These are phyloP conservation scores for Penicillium polonicum DNA, from an alignment of 2,329 filamentous ascomycete genomes.

Conservation along the genomic window DNA sequence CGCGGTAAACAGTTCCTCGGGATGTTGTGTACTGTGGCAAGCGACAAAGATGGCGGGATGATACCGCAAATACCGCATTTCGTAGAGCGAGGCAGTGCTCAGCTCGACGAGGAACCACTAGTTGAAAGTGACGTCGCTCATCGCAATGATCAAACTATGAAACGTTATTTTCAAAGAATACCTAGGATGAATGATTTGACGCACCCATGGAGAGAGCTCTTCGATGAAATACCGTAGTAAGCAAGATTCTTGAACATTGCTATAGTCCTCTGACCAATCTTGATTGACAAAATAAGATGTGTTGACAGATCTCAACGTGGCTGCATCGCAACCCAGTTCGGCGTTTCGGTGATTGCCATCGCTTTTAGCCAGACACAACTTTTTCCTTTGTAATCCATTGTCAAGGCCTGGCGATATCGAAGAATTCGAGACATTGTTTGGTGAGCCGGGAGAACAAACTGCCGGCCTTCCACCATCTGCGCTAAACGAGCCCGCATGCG, in stretches of 20 bases:
- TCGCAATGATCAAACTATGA: conserved; percentile 4
- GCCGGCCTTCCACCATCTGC: not conserved
- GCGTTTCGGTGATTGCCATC: too few species aligned
- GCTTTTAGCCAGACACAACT: too few species aligned
- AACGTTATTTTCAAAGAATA: too few species aligned
- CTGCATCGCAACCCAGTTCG: not conserved
- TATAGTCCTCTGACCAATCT: not conserved
- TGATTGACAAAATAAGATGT: not conserved
- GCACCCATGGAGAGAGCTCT: conserved; percentile 28
- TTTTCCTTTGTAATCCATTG: not conserved
- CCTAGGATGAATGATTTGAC: not conserved
- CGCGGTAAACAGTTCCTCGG: conserved; percentile 14
- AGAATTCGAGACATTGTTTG: not conserved
- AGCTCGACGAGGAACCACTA: conserved; percentile 21
- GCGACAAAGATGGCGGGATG: conserved; percentile 22
- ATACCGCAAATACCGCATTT: conserved; percentile 27
- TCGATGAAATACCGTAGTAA: conserved; percentile 27
- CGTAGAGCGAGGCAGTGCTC: conserved; percentile 19
- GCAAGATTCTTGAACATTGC: conserved; percentile 20
- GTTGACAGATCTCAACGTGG: not conserved
- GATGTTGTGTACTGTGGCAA: conserved; percentile 23
- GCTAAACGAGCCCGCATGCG: not conserved
- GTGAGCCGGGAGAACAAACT: not conserved
- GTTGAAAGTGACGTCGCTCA: conserved; percentile 20
- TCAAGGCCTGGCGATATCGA: not conserved